Evolutionary conservation across 129 eudicot genomes (phyloP), one percentile per base, ranked within the genome.

Genomic region (Tagetes erecta): DNA sequence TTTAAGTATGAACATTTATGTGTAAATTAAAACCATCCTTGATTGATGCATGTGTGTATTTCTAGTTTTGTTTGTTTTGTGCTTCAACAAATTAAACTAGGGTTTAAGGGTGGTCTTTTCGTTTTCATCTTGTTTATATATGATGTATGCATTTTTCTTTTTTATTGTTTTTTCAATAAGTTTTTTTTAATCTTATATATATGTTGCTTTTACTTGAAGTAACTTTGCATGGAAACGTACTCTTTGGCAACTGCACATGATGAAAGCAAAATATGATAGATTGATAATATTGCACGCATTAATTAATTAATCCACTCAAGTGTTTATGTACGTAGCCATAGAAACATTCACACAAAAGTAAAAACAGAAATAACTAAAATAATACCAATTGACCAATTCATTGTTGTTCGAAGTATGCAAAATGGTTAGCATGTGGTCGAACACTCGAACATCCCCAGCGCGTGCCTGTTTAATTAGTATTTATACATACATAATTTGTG

Each of bases 1-100:
- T 0, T 9, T 14, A 49, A 59, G 2, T 58, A 2, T 8, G 59
- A 69, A 58, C 36, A 35, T 77, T 37, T n/a, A 39, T 38, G 40
- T 68, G 74, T 55, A 58, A 68, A 34, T 13, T 56, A 8, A 11
- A 36, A 53, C 31, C n/a, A 33, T 41, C 73, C 30, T 31, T 33
- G 27, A 33, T 55, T 33, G 52, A 35, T 60, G 51, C 37, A 36
- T 58, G 42, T 20, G 46, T 58, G 34, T 10, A 57, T 58, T 45
- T 77, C 55, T 59, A 58, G 44, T 46, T 69, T 69, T 47, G 63
- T 60, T 59, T 46, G 44, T 46, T 69, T 69, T 47, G 63, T 60
- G 12, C 37, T 10, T 35, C 36, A 77, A 58, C 50, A 68, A 57
- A n/a, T n/a, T n/a, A n/a, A 77, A 39, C 57, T 68, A 35, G 50